Base-by-base conservation (phyloP, 192 early-diverging fungal genomes). In the Helicostylum pulchrum region DNA sequence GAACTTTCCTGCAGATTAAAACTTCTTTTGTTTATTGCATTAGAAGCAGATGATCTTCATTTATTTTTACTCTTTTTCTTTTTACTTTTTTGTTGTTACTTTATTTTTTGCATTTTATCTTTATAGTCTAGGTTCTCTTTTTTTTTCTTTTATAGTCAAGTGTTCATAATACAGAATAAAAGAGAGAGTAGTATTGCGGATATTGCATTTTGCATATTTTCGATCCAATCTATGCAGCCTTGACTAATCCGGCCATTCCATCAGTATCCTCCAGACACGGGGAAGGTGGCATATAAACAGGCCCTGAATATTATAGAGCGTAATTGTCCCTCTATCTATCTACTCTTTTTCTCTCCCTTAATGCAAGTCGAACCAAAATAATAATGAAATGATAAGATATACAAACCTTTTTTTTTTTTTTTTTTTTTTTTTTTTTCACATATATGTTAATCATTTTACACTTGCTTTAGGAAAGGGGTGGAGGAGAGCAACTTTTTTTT, bases 151-250 rank as follows among this genome's bases (percentile, higher is more conserved):
- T n/a, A n/a, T n/a, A n/a, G 9, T 39, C 36, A 39, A 39, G 36
- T 8, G 39, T 17, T 44, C 12, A 43, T 20, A 55, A 26, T 26
- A 26, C 26, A 26, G 26, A 26, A 26, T 26, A 26, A 26, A 26
- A 26, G 26, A 36, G 3, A 39, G 20, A 9, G 19, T 9, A 32
- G 2, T 17, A 55, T 55, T 55, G 34, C 30, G 32, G 32, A 55
- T 55, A 55, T 55, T 58, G 56, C 55, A 57, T 57, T 31, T 57
- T 43, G 32, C 56, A 58, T 58, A 58, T 44, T 58, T 58, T 58
- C 56, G 34, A 26, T 58, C 34, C 56, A 58, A 58, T 58, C 56
- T 58, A 58, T 58, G 56, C 56, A 58, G 42, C 31, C 53, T 44
- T 14, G 46, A 23, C 57, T 45, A 45, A 43, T 45, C 57, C 57